Evolutionary conservation across 495 filamentous ascomycete species (phyloP).

Genomic region (Aspergillus funiculosus): DNA sequence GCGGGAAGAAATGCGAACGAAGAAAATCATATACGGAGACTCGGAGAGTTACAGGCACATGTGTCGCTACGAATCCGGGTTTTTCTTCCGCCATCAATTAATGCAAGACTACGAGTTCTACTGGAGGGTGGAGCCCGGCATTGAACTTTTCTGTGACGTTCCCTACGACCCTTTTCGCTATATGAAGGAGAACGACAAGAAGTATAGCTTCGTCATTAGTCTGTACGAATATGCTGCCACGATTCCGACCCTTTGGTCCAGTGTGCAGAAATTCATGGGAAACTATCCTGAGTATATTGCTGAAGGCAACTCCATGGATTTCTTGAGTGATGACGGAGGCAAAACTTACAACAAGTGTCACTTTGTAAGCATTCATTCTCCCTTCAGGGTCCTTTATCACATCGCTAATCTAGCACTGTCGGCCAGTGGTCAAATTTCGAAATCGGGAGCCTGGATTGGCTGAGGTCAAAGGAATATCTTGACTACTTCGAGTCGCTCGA

Average conservation of each 20-base stretch:
- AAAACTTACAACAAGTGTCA: slow-evolving; percentile 94
- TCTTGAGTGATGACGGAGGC: slow-evolving; percentile 85
- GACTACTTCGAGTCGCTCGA: slow-evolving; percentile 80
- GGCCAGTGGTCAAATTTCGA: slow-evolving; percentile 88
- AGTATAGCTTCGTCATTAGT: slow-evolving; percentile 85
- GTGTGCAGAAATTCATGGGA: slow-evolving; percentile 83
- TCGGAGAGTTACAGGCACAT: slow-evolving; percentile 88
- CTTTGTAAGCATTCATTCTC: slow-evolving; percentile 58
- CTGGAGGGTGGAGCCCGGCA: slow-evolving; percentile 86
- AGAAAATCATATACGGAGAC: slow-evolving; percentile 93
- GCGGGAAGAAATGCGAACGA: slow-evolving; percentile 75
- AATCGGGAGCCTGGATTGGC: slow-evolving; percentile 77
- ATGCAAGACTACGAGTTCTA: slow-evolving; percentile 88
- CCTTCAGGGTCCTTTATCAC: background rate
- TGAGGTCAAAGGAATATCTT: slow-evolving; percentile 69
- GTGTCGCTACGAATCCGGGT: slow-evolving; percentile 90
- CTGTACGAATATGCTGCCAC: slow-evolving; percentile 94
- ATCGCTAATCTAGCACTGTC: slow-evolving; percentile 10
- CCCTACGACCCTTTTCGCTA: slow-evolving; percentile 78
- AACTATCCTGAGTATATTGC: slow-evolving; percentile 82
- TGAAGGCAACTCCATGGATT: slow-evolving; percentile 79
- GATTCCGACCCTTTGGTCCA: slow-evolving; percentile 93
- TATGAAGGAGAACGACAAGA: slow-evolving; percentile 85
- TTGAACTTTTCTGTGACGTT: slow-evolving; percentile 83
- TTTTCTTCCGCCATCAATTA: slow-evolving; percentile 81